Base-by-base conservation (phyloP, 805 yeast genomes). In the Barnettozyma sucrosica region DNA sequence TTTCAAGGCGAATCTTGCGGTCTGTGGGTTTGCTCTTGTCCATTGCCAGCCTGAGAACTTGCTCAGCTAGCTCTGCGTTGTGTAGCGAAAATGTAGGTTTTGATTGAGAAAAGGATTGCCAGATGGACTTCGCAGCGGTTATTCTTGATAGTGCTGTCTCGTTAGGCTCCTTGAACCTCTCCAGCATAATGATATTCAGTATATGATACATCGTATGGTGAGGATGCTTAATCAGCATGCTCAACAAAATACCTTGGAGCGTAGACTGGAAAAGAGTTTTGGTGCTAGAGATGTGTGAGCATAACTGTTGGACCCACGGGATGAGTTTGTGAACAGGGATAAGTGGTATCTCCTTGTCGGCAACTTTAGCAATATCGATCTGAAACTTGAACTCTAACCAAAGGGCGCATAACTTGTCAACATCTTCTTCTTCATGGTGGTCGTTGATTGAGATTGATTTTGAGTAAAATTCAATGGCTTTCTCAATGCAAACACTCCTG, bases 251-350 rank as follows among this genome's bases (percentile, higher is more conserved):
- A 1, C 60, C 54, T 32, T 74, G 72, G 20, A 89, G 62, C 1
- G 75, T 57, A 2, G 51, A 59, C 57, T 87, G 96, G 55, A 89
- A 89, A 0, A 56, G 59, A 1, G 73, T 61, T 0, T 54, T 45
- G 9, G 77, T 85, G 32, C 65, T 66, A 1, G 77, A 66, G 14
- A 90, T 59, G 47, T 93, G 70, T 0, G 97, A 87, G 3, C 86
- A 71, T 40, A 90, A 71, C 60, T 90, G 98, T 50, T 84, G 82
- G 33, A 83, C 71, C 96, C 97, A 90, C 0, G 89, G 77, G 5
- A 87, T 70, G 45, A 89, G 77, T 55, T 82, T 82, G 58, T 71
- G 69, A 13, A 76, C 70, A 0, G 95, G 85, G 18, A 87, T 64
- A 0, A 44, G 42, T 0, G 57, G 44, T 3, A 83, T 57, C 5